phyloP scores from a whole-genome alignment of 2,329 filamentous ascomycete genomes.

The Clarireedia paspali region DNA sequence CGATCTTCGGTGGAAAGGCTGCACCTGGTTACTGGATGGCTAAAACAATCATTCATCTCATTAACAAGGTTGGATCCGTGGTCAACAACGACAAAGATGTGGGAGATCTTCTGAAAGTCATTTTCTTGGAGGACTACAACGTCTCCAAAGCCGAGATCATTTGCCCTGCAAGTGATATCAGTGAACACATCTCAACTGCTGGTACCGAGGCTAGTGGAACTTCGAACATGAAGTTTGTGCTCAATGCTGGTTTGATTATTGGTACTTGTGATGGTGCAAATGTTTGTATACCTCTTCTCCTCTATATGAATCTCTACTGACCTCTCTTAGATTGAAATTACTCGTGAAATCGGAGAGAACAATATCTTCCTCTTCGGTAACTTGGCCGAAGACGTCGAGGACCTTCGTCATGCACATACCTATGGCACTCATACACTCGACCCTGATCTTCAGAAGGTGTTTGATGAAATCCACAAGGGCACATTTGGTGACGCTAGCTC shows the following conservation, averaged over 20 bases:
- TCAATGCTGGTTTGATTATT: constrained; percentile 95
- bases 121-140: constrained; percentile 98
- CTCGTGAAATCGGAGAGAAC: constrained; percentile 88
- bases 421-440: constrained; percentile 78
- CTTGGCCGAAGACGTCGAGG: constrained; percentile 91
- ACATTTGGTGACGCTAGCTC: constrained; percentile 72
- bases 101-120: constrained; percentile 89
- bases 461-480: constrained; percentile 70
- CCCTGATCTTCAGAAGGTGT: constrained; percentile 69
- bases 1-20: constrained; percentile 95
- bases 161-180: constrained; percentile 86
- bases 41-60: constrained; percentile 94
- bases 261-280: constrained; percentile 97
- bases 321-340: constrained; percentile 73
- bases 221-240: constrained; percentile 99
- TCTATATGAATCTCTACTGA: too few relatives aligned
- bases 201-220: constrained; percentile 87
- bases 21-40: constrained; percentile 99
- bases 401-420: constrained; percentile 82
- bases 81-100: constrained; percentile 91
- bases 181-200: constrained; percentile 96
- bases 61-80: constrained; percentile 84
- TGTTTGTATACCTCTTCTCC: constrained; percentile 44
- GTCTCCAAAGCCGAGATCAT: constrained; percentile 99
- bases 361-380: constrained; percentile 99